Conservation (phyloP, 345 rosid genomes). For the Linum tenue region DNA sequence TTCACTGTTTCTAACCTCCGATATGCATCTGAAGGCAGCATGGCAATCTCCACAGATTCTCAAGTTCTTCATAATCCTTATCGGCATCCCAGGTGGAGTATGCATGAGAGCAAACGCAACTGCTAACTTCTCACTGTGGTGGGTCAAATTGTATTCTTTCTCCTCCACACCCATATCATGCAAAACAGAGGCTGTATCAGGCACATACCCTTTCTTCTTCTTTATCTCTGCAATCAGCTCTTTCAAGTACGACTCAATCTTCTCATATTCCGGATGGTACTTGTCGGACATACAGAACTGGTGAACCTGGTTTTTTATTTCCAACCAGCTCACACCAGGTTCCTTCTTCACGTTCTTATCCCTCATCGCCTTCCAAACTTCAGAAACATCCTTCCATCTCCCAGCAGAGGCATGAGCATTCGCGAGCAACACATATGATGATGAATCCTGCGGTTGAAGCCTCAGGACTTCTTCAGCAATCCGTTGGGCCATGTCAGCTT, state of each 20-base stretch:
- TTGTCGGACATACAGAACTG: constrained; percentile 57
- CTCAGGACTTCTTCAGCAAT: constrained; percentile 45
- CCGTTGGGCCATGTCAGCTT: constrained; percentile 46
- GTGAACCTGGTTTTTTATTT: constrained; percentile 47
- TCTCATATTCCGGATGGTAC: constrained; percentile 40
- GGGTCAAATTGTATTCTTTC: background rate
- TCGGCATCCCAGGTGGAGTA: background rate
- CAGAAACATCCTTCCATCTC: constrained; percentile 59
- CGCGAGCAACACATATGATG: constrained; percentile 60
- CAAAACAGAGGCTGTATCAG: constrained; percentile 33
- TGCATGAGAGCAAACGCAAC: constrained; percentile 1
- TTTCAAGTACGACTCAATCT: constrained; percentile 51
- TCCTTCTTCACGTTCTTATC: constrained; percentile 62
- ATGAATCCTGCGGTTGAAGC: constrained; percentile 57
- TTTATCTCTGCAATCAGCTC: constrained; percentile 58
- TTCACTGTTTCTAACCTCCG: background rate
- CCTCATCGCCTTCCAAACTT: constrained; percentile 54
- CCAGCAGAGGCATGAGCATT: constrained; percentile 55
- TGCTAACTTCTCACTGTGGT: constrained; percentile 2
- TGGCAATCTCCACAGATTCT: constrained; percentile 3
- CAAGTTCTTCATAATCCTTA: constrained; percentile 4
- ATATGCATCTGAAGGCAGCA: background rate
- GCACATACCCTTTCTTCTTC: constrained; percentile 45
- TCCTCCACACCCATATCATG: background rate
- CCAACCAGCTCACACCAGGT: constrained; percentile 76